Evolutionary conservation across 176 grass and related monocot genomes (phyloP).

Genomic region (Bonia amplexicaulis): DNA sequence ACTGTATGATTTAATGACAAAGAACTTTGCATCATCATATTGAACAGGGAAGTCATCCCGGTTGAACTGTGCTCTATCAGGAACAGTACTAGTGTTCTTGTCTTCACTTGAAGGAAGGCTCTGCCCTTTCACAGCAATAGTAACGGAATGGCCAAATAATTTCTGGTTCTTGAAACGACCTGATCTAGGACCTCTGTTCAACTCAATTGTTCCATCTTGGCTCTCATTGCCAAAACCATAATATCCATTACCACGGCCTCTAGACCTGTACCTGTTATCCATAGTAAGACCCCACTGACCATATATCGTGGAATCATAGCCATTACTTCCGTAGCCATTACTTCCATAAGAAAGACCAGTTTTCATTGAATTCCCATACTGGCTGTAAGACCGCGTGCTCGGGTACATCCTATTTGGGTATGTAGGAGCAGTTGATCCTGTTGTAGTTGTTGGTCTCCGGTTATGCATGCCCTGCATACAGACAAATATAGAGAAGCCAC

Average conservation of each 20-base stretch:
- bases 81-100: slow-evolving; percentile 36
- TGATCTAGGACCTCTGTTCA: slow-evolving; percentile 85
- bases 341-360: slow-evolving; percentile 41
- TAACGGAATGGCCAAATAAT: slow-evolving; percentile 52
- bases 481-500: slow-evolving; percentile 9
- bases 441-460: slow-evolving; percentile 45
- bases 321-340: slow-evolving; percentile 28
- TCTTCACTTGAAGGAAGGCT: slow-evolving; percentile 49
- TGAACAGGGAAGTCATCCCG: slow-evolving; percentile 65
- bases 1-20: slow-evolving; percentile 87
- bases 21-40: slow-evolving; percentile 81
- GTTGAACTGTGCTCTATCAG: slow-evolving; percentile 67
- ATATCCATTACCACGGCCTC: slow-evolving; percentile 50
- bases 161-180: slow-evolving; percentile 81
- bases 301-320: slow-evolving; percentile 69
- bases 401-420: slow-evolving; percentile 73
- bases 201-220: slow-evolving; percentile 77
- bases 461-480: slow-evolving; percentile 36
- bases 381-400: slow-evolving; percentile 52
- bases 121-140: slow-evolving; percentile 68
- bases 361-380: slow-evolving; percentile 61
- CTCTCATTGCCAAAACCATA: slow-evolving; percentile 71
- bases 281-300: slow-evolving; percentile 53
- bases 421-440: slow-evolving; percentile 46
- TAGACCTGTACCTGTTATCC: slow-evolving; percentile 70